These are phyloP conservation scores for Helichrysum umbraculigerum DNA, from an alignment of 129 eudicot species.

Conservation along the genomic window DNA sequence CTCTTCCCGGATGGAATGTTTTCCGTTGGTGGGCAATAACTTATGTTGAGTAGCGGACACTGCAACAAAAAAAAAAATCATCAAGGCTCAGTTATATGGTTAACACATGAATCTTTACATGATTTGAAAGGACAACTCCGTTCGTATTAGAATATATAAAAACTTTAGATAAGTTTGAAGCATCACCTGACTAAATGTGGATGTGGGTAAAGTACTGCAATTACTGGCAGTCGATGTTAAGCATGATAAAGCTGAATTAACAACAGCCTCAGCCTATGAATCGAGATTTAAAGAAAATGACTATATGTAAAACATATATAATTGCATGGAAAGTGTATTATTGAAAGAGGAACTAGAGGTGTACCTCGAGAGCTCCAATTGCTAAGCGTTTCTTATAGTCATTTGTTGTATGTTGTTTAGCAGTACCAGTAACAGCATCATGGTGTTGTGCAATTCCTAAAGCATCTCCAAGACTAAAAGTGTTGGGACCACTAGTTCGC, in stretches of 20 bases:
- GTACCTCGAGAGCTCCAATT: slow-evolving; percentile 81
- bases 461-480: slow-evolving; percentile 79
- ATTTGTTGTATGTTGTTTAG: slow-evolving; percentile 84
- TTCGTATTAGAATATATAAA: background rate
- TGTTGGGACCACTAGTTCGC: slow-evolving; percentile 46
- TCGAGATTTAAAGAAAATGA: slow-evolving; percentile 10
- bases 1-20: slow-evolving; percentile 72
- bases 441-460: slow-evolving; percentile 94
- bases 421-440: slow-evolving; percentile 87
- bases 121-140: background rate
- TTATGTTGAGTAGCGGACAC: slow-evolving; percentile 90
- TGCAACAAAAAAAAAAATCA: slow-evolving; percentile 29
- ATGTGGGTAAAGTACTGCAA: slow-evolving; percentile 34
- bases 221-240: slow-evolving; percentile 33
- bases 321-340: background rate
- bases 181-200: slow-evolving; percentile 61
- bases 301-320: background rate
- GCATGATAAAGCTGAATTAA: slow-evolving; percentile 70
- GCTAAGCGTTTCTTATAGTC: slow-evolving; percentile 89
- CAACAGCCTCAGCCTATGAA: slow-evolving; percentile 65
- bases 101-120: slow-evolving; percentile 5
- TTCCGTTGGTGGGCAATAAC: slow-evolving; percentile 84
- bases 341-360: background rate
- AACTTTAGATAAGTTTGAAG: background rate
- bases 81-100: background rate